phyloP scores from a whole-genome alignment of 192 early-diverging fungal genomes.

The Backusella parvicylindrica region DNA sequence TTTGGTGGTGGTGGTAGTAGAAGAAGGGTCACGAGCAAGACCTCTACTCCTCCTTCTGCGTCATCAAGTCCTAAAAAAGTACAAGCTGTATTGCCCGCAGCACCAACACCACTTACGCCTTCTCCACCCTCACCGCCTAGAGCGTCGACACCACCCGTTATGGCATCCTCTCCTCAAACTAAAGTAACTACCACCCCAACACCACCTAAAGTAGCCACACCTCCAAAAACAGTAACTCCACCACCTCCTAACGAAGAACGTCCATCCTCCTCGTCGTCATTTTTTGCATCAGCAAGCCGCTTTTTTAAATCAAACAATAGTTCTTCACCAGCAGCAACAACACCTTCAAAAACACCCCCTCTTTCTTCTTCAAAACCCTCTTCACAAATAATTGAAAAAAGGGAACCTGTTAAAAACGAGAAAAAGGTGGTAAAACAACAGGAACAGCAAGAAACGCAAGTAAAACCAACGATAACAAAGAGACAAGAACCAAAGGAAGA shows the following conservation, averaged over 20 bases:
- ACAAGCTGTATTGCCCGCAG: neutral
- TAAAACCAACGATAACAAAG: neutral
- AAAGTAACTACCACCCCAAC: neutral
- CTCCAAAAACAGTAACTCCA: neutral
- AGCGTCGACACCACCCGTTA: neutral
- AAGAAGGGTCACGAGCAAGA: neutral
- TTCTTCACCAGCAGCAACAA: neutral
- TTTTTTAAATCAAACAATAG: slow-evolving; percentile 11
- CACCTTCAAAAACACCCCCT: neutral
- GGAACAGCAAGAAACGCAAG: neutral
- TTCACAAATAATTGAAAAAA: neutral
- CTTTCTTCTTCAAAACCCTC: neutral
- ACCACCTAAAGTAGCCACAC: neutral
- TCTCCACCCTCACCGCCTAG: neutral
- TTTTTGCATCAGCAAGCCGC: slow-evolving; percentile 24
- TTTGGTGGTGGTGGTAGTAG: neutral
- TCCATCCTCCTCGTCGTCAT: neutral
- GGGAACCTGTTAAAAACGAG: neutral
- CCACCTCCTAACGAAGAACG: neutral
- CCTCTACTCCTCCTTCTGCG: neutral
- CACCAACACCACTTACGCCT: neutral
- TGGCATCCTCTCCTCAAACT: neutral
- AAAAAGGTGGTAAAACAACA: neutral
- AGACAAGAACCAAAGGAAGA: neutral
- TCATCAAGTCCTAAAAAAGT: neutral